Evolutionary conservation across 2,329 filamentous ascomycete genomes (phyloP), one percentile per base, ranked within the genome.

Genomic region (Leptographium lundbergii): DNA sequence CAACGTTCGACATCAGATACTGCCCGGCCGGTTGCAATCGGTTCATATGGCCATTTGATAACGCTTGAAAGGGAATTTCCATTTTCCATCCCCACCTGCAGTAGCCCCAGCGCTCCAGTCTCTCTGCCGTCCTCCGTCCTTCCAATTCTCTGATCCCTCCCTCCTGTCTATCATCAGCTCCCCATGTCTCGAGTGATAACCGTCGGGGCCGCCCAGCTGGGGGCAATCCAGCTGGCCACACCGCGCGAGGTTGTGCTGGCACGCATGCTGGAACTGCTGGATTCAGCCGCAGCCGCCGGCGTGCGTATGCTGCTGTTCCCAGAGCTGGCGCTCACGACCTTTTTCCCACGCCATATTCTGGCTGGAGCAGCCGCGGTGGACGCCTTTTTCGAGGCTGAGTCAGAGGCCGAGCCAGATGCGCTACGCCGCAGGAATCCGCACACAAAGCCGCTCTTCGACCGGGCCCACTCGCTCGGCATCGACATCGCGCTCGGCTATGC

Each of bases 401-500:
- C 74, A 36, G 72, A 75, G 9, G 34, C 45, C 14, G 19, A 6
- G 39, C 65, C 64, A 29, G 34, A 42, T 1, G 53, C 67, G 22
- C 66, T 76, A 25, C 67, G 69, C 3, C 67, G 71, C 4, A 19
- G 19, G 4, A 71, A 75, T 1, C 67, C 74, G 2, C 73, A 77
- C 61, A 73, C 74, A 11, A 74, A 74, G 60, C 71, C 75, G 0
- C 69, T 82, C 0, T 78, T 82, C 61, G 74, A 78, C 50, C 69
- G 70, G 60, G 78, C 79, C 0, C 69, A 69, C 24, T 66, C 71
- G 36, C 70, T 75, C 1, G 70, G 69, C 2, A 73, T 81, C 32
- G 80, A 81, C 63, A 72, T 81, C 60, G 73, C 72, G 11, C 66
- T 81, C 9, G 79, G 79, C 0, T 81, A 77, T 63, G 79, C 74